Evolutionary conservation across 371 early-diverging fungal genomes (phyloP).

Genomic region (Apophysomyces variabilis): DNA sequence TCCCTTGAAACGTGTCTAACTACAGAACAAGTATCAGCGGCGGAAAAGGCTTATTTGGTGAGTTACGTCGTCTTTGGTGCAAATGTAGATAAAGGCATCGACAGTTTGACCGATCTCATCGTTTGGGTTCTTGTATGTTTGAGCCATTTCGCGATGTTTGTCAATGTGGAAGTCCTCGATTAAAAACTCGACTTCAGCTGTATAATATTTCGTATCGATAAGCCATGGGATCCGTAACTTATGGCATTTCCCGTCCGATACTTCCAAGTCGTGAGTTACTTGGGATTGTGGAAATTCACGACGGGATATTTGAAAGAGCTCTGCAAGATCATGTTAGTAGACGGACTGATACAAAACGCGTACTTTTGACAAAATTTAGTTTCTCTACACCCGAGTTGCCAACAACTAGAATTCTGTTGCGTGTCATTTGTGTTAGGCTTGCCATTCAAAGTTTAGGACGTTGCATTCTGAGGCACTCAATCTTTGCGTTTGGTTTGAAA

Average conservation of each 20-base stretch:
- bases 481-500: too few species aligned
- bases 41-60: too few species aligned
- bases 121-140: slow-evolving; percentile 50
- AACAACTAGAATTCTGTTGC: slow-evolving; percentile 67
- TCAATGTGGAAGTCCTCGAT: slow-evolving; percentile 57
- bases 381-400: slow-evolving; percentile 53
- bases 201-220: slow-evolving; percentile 76
- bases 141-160: slow-evolving; percentile 38
- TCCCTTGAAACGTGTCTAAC: slow-evolving; percentile 57
- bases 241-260: slow-evolving; percentile 39
- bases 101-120: slow-evolving; percentile 61
- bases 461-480: too few species aligned
- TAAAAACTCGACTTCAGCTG: slow-evolving; percentile 73
- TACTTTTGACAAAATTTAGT: slow-evolving; percentile 60
- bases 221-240: slow-evolving; percentile 66
- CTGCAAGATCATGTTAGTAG: slow-evolving; percentile 17
- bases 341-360: not conserved
- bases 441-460: too few species aligned
- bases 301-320: slow-evolving; percentile 33
- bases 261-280: slow-evolving; percentile 34
- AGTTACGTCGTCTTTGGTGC: slow-evolving; percentile 54
- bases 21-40: slow-evolving; percentile 8
- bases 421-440: slow-evolving; percentile 15
- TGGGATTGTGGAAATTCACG: slow-evolving; percentile 24
- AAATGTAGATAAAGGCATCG: slow-evolving; percentile 73